Evolutionary conservation across 805 yeast genomes (phyloP), one percentile per base, ranked within the genome.

Genomic region (Myxozyma neotropica): DNA sequence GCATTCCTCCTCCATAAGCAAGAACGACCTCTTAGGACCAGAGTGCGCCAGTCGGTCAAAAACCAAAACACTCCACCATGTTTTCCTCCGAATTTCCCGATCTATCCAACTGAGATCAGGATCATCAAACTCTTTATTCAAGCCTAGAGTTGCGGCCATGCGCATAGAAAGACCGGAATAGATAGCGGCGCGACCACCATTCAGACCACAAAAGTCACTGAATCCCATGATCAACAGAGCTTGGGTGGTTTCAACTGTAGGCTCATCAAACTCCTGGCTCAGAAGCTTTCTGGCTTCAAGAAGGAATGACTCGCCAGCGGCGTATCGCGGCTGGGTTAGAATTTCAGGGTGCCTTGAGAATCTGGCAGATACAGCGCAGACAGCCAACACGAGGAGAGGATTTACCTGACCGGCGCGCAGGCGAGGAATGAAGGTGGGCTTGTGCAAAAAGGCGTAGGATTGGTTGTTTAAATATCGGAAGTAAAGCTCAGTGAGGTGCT

Each of bases 21-120:
- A 64, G 13, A 70, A 57, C 8, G 75, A 58, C 53, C 74, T 70
- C 21, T 65, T 62, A 24, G 72, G 71, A 15, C 73, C 70, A 15
- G 72, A 61, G 46, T 74, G 75, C n/a, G 71, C 70, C 38, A 72
- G 59, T 19, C 76, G 62, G 50, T 73, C 76, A 44, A 73, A 65
- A 7, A 71, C 69, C 12, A 73, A 65, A 29, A 74, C 66, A 15
- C 74, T 69, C 76, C 76, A 73, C 67, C 71, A 73, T 1, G 74
- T 70, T 27, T 75, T 61, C 23, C 76, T 63, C 0, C 75, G 61
- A 29, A 66, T 61, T 55, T 73, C 76, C 21, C 71, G 66, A 31
- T 73, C 74, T 19, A 72, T 61, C 71, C 73, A 73, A 8, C 70
- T 58, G n/a, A 70, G 61, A 7, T 56, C 63, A 15, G 67, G 66